Conservation (phyloP, 257 asterid genomes). For the Penstemon newberryi region DNA sequence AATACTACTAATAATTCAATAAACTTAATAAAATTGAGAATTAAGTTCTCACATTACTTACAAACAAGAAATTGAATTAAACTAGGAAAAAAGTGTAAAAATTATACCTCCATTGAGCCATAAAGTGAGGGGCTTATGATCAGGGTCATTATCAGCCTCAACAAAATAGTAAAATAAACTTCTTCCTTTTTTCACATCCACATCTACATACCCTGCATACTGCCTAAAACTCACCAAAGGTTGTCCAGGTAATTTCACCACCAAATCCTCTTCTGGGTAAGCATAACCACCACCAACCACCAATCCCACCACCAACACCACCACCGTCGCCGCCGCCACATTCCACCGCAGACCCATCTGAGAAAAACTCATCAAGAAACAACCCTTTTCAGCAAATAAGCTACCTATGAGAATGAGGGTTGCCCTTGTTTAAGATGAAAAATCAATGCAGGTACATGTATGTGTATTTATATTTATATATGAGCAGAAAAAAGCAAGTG, state of each 20-base stretch:
- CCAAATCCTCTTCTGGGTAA: slow-evolving; percentile 74
- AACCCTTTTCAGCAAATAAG: slow-evolving; percentile 24
- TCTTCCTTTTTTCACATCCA: slow-evolving; percentile 75
- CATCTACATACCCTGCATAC: slow-evolving; percentile 90
- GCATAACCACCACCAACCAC: slow-evolving; percentile 52
- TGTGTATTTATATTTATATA: neutral
- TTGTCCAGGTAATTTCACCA: slow-evolving; percentile 77
- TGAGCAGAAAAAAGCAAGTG: slow-evolving; percentile 1
- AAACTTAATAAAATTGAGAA: neutral
- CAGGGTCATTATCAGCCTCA: slow-evolving; percentile 76
- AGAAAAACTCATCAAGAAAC: slow-evolving; percentile 27
- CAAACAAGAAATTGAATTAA: slow-evolving; percentile 7
- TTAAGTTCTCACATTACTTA: neutral
- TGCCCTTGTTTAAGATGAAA: slow-evolving; percentile 17
- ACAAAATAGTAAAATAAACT: slow-evolving; percentile 92
- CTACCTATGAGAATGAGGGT: slow-evolving; percentile 18
- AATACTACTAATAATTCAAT: neutral
- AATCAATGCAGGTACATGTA: slow-evolving; percentile 8
- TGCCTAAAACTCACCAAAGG: slow-evolving; percentile 78
- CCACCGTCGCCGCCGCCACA: slow-evolving; percentile 35
- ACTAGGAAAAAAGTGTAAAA: neutral
- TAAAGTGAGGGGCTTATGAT: slow-evolving; percentile 71
- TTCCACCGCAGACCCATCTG: slow-evolving; percentile 49
- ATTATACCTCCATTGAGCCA: slow-evolving; percentile 96
- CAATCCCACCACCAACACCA: slow-evolving; percentile 37